Percentiles rank a stretch among this genome's conserved stretches.
Conservation (phyloP, 225 moss, liverwort and hornwort species). For the Bryoerythrophyllum caledonicum region DNA sequence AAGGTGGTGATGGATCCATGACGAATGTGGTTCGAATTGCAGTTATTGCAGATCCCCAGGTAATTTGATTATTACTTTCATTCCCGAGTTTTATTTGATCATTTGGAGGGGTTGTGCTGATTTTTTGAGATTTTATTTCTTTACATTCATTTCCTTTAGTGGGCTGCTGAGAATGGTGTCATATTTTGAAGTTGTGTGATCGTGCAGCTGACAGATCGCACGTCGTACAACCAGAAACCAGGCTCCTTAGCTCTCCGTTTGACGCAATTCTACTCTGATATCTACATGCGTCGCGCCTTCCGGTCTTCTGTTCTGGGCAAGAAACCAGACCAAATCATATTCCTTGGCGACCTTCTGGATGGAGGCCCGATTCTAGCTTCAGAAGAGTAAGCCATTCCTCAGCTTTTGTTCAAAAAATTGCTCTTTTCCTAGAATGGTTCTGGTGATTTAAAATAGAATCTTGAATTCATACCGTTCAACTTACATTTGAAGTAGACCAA, state of each 20-base stretch:
- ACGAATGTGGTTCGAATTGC: slow-evolving; percentile 53
- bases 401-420: slow-evolving; percentile 15
- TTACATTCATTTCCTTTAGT: background rate
- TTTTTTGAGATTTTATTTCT: background rate
- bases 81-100: background rate
- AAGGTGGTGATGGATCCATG: slow-evolving; percentile 29
- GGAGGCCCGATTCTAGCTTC: slow-evolving; percentile 55
- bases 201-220: slow-evolving; percentile 63
- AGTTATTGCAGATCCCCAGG: slow-evolving; percentile 84
- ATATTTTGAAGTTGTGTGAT: slow-evolving; percentile 1
- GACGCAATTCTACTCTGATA: slow-evolving; percentile 78
- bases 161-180: background rate
- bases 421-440: background rate
- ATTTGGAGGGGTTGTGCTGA: slow-evolving; percentile 1
- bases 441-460: too few relatives aligned
- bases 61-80: background rate
- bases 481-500: background rate
- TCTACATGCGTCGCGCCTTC: slow-evolving; percentile 89
- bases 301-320: slow-evolving; percentile 67
- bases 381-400: slow-evolving; percentile 45
- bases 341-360: slow-evolving; percentile 75
- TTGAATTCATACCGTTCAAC: too few relatives aligned
- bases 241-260: slow-evolving; percentile 57
- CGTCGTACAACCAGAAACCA: slow-evolving; percentile 53
- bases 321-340: slow-evolving; percentile 63